Evolutionary conservation across 306 rosid species (phyloP), one percentile per base, ranked within the genome.

Genomic region (Sindora glabra): DNA sequence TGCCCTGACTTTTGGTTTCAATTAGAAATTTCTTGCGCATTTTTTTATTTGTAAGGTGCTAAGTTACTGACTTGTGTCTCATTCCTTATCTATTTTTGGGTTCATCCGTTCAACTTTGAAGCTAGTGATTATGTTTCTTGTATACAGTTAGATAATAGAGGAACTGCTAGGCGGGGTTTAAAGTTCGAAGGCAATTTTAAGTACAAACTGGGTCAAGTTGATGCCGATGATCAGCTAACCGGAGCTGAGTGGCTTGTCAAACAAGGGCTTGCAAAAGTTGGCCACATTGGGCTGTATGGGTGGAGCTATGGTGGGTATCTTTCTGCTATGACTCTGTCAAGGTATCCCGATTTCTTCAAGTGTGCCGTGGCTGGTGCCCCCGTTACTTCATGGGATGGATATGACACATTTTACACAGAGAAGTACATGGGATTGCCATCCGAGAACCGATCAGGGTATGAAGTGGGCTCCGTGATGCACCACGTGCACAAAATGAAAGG

Each of bases 281-380:
- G 94, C 40, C 89, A 79, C 67, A 83, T 92, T 11, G 99, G 99
- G 15, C 66, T 92, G 68, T 92, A 86, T 2, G 99, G 99, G 5
- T 92, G 99, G 99, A 92, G 99, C 82, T 92, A 92, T 2, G 99
- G 97, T 0, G 99, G 99, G 33, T 92, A 77, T 65, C 94, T 92
- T 21, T 89, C 99, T 2, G 99, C 94, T 8, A 82, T 89, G 82
- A 40, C 90, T 36, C 73, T 92, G 49, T 84, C 85, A 23, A 77
- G 94, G 65, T 83, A 72, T 75, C 87, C 99, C 1, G 90, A 81
- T 24, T 57, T 79, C 68, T 92, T 83, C 78, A 72, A 65, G 49
- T 86, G 96, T 29, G 95, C 94, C 4, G 72, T 92, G 29, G 79
- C 96, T 0, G 99, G 99, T 3, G 95, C 97, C 13, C 99, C 99